Conservation (phyloP, 2,329 filamentous ascomycete species). For the Colletotrichum trifolii region DNA sequence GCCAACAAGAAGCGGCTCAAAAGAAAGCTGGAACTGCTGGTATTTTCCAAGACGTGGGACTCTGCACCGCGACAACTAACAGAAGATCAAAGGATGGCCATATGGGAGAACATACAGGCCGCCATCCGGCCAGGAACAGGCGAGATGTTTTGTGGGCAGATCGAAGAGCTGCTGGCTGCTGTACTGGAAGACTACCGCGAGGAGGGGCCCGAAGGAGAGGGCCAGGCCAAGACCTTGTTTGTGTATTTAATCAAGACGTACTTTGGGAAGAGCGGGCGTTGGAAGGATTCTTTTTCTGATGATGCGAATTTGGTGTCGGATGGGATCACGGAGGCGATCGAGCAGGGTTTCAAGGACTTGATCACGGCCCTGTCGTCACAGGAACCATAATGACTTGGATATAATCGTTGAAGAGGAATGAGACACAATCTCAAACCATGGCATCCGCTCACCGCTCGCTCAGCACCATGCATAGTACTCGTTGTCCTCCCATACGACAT, state of each 20-base stretch:
- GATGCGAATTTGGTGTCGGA: slow-evolving; percentile 37
- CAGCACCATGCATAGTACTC: slow-evolving; percentile 45
- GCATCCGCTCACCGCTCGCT: not conserved
- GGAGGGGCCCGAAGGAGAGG: slow-evolving; percentile 33
- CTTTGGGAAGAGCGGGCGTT: slow-evolving; percentile 39
- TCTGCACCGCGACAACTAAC: slow-evolving; percentile 36
- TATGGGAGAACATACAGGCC: slow-evolving; percentile 40
- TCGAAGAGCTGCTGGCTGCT: slow-evolving; percentile 34
- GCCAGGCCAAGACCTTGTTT: slow-evolving; percentile 33
- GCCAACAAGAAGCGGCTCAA: slow-evolving; percentile 34
- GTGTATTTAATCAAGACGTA: slow-evolving; percentile 35
- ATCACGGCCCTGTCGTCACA: slow-evolving; percentile 34
- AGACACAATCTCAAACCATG: not conserved
- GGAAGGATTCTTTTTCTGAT: slow-evolving; percentile 39
- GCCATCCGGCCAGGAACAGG: slow-evolving; percentile 38
- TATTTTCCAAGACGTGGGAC: slow-evolving; percentile 34
- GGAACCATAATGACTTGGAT: not conserved
- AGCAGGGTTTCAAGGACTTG: slow-evolving; percentile 38
- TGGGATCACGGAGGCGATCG: slow-evolving; percentile 39
- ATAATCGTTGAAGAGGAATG: not conserved
- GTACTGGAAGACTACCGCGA: slow-evolving; percentile 38
- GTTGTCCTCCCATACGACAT: slow-evolving; percentile 44
- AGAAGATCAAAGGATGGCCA: slow-evolving; percentile 34
- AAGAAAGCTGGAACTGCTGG: slow-evolving; percentile 29
- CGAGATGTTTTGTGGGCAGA: slow-evolving; percentile 38